Conservation (phyloP, 169 alveolate species). For the Plasmodium fragile region DNA sequence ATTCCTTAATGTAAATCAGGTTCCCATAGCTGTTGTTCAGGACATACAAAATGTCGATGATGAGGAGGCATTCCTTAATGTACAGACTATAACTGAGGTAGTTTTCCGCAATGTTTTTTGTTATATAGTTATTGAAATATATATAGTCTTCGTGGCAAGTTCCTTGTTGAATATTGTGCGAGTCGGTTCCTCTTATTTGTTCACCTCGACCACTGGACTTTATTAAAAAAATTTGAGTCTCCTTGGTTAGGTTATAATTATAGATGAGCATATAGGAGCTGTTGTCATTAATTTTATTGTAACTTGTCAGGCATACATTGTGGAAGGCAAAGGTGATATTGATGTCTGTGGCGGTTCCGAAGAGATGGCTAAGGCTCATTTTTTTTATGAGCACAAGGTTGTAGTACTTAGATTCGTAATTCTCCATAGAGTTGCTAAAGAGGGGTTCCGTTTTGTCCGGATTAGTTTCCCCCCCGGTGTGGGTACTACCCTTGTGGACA, state of each 20-base stretch:
- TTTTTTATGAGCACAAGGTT: conserved; percentile 63
- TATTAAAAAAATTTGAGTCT: conserved; percentile 1
- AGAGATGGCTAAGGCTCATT: conserved; percentile 26
- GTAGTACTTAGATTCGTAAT: conserved; percentile 25
- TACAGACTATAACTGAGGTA: conserved; percentile 35
- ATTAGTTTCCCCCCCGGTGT: not conserved
- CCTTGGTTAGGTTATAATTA: conserved; percentile 15
- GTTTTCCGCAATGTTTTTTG: conserved; percentile 47
- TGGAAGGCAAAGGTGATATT: conserved; percentile 55
- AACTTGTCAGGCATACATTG: conserved; percentile 40
- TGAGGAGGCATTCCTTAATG: conserved; percentile 54
- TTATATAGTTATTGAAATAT: conserved; percentile 53
- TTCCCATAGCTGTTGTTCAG: conserved; percentile 65
- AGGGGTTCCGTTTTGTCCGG: not conserved
- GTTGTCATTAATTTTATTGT: conserved; percentile 23
- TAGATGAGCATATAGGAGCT: conserved; percentile 38
- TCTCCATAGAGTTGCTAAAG: not conserved
- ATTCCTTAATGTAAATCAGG: conserved; percentile 47
- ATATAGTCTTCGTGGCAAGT: not conserved
- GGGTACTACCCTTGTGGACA: not conserved
- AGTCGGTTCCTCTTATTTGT: not conserved
- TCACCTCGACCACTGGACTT: not conserved
- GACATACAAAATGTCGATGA: conserved; percentile 61
- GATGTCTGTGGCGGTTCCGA: conserved; percentile 26
- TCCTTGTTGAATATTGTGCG: not conserved